Conservation (phyloP, 2,329 filamentous ascomycete species). For the Xylaria arbuscula region DNA sequence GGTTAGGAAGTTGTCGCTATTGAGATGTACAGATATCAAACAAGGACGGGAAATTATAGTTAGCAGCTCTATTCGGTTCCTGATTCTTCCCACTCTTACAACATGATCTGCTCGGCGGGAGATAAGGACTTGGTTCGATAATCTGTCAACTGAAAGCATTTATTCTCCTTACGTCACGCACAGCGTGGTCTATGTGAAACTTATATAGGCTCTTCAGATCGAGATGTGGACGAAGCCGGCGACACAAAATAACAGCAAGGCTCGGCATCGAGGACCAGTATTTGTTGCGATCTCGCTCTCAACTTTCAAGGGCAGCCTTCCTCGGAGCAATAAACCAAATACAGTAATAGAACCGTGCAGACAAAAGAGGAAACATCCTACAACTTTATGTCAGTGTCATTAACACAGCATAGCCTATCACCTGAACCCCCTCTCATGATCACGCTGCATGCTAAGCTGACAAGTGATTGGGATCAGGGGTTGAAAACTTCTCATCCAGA, state of each 20-base stretch:
- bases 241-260: neutral
- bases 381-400: neutral
- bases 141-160: neutral
- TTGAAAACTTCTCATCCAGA: constrained; percentile 2
- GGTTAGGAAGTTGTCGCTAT: constrained; percentile 14
- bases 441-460: constrained; percentile 13
- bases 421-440: constrained; percentile 13
- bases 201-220: constrained; percentile 7
- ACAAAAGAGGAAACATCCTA: neutral
- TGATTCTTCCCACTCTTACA: constrained; percentile 2
- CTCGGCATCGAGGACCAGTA: neutral
- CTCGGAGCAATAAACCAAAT: neutral
- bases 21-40: constrained; percentile 7
- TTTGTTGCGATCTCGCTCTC: neutral
- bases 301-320: neutral
- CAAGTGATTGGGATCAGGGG: constrained; percentile 22
- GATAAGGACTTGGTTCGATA: neutral
- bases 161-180: constrained; percentile 15
- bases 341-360: neutral
- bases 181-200: constrained; percentile 1
- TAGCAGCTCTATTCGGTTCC: constrained; percentile 5
- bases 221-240: neutral
- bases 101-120: neutral
- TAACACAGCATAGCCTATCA: neutral
- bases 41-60: neutral